Evolutionary conservation across 495 filamentous ascomycete species (phyloP).

Genomic region (Pyrenula aspistea): DNA sequence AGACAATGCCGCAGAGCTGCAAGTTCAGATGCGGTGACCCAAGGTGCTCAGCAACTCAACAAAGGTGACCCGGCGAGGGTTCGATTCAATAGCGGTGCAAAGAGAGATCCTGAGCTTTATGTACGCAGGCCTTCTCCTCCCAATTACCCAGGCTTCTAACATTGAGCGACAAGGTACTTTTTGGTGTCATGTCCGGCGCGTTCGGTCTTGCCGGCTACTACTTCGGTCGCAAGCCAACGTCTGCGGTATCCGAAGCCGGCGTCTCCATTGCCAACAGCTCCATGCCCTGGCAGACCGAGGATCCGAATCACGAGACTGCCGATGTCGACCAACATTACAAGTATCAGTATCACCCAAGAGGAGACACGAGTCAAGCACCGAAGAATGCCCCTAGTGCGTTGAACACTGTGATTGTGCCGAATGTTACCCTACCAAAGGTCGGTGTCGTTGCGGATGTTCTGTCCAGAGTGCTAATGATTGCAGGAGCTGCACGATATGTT

Average conservation of each 20-base stretch:
- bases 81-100: constrained; percentile 51
- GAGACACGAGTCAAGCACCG: constrained; percentile 59
- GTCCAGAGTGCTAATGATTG: constrained; percentile 12
- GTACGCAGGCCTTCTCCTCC: constrained; percentile 33
- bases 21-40: constrained; percentile 6
- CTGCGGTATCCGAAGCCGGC: constrained; percentile 64
- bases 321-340: constrained; percentile 48
- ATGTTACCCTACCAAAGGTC: constrained; percentile 89
- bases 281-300: constrained; percentile 81
- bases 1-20: constrained; percentile 16
- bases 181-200: constrained; percentile 82
- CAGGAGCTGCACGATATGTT: constrained; percentile 84
- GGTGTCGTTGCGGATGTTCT: background rate
- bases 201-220: constrained; percentile 76
- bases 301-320: constrained; percentile 25
- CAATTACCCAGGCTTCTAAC: constrained; percentile 2
- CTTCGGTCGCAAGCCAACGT: constrained; percentile 75
- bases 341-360: constrained; percentile 90
- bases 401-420: constrained; percentile 85
- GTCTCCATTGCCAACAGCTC: constrained; percentile 59
- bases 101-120: constrained; percentile 71
- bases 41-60: background rate
- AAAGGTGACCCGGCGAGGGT: constrained; percentile 38
- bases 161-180: constrained; percentile 51
- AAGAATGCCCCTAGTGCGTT: constrained; percentile 89